These are phyloP conservation scores for Lichina pygmaea DNA, from an alignment of 495 filamentous ascomycete genomes.

Conservation along the genomic window DNA sequence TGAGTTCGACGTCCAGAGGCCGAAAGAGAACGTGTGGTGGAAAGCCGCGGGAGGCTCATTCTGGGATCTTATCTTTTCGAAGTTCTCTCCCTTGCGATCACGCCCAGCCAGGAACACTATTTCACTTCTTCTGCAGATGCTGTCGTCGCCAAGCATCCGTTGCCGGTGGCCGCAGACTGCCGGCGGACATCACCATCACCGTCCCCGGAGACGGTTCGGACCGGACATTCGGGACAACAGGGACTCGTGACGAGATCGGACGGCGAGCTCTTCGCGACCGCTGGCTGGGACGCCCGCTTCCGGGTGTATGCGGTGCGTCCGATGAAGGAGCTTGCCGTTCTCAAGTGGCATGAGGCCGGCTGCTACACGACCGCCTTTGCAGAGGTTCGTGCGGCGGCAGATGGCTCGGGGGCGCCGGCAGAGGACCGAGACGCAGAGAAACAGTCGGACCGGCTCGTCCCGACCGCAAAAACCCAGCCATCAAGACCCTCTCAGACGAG, in stretches of 20 bases:
- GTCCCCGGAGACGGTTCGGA: constrained; percentile 35
- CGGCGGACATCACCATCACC: constrained; percentile 9
- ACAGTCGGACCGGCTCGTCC: not conserved
- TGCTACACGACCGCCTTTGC: constrained; percentile 74
- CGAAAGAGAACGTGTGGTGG: not conserved
- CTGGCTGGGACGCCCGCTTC: constrained; percentile 68
- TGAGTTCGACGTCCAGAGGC: constrained; percentile 1
- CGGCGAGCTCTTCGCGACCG: constrained; percentile 63
- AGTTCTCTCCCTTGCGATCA: constrained; percentile 49
- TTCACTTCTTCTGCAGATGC: constrained; percentile 69
- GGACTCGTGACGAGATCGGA: constrained; percentile 51
- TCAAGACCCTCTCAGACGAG: constrained; percentile 25
- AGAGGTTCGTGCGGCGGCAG: constrained; percentile 10
- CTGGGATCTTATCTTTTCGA: not conserved
- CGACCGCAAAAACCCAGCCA: constrained; percentile 1
- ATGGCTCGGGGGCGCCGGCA: not conserved
- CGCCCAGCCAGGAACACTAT: constrained; percentile 30
- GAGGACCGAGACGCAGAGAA: not conserved
- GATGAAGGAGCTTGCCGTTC: constrained; percentile 70
- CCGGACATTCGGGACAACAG: constrained; percentile 80
- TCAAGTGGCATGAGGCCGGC: constrained; percentile 87
- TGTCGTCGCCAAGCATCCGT: constrained; percentile 31
- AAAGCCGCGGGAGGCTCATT: not conserved
- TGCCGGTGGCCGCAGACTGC: constrained; percentile 8
- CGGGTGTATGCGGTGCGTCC: constrained; percentile 60